Conservation (phyloP, 179 eudicot species). For the Spinacia oleracea region DNA sequence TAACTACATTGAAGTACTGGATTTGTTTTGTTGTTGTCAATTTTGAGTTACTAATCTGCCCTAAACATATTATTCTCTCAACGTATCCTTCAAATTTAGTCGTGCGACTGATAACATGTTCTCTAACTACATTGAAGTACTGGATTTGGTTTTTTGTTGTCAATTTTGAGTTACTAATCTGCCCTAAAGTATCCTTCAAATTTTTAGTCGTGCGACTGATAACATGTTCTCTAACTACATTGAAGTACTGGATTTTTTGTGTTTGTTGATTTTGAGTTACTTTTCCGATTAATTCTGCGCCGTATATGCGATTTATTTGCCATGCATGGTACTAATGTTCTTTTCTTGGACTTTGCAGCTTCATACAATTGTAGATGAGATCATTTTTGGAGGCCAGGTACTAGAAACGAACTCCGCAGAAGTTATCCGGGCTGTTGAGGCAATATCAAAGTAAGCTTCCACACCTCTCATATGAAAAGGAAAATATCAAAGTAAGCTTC, state of each 20-base stretch:
- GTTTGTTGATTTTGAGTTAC: not conserved
- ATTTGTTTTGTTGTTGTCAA: not conserved
- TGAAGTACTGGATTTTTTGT: not conserved
- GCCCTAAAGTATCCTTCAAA: not conserved
- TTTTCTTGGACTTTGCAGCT: constrained; percentile 45
- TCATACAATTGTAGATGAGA: constrained; percentile 83
- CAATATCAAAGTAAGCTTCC: constrained; percentile 49
- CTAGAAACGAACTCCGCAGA: constrained; percentile 80
- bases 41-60: not conserved
- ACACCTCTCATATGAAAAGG: not conserved
- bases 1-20: not conserved
- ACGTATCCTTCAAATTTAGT: not conserved
- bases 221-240: not conserved
- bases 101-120: not conserved
- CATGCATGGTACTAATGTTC: not conserved
- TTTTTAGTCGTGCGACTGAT: no score
- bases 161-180: not conserved
- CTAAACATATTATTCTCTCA: not conserved
- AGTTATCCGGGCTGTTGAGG: constrained; percentile 72
- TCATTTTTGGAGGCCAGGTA: constrained; percentile 88
- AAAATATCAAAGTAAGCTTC: not conserved
- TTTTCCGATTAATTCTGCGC: no score
- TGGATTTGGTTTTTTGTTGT: not conserved
- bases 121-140: not conserved
- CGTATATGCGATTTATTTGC: no score